Evolutionary conservation across 331 rosid genomes (phyloP).

Genomic region (Cydonia oblonga): DNA sequence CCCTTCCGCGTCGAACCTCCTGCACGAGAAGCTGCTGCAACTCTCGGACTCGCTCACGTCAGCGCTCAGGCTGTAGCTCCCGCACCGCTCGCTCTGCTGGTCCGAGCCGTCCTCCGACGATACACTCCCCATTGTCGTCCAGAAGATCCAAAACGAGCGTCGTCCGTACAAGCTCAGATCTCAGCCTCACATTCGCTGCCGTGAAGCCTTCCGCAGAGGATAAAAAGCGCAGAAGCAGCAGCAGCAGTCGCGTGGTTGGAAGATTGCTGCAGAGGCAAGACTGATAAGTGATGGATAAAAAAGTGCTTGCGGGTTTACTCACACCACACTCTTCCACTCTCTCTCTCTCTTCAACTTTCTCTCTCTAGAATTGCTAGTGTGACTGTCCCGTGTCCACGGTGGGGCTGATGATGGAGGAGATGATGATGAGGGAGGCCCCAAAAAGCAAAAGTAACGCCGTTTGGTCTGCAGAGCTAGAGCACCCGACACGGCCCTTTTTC

Average conservation of each 20-base stretch:
- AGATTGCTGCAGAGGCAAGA: neutral
- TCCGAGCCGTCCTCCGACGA: constrained; percentile 72
- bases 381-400: neutral
- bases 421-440: neutral
- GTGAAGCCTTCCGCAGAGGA: neutral
- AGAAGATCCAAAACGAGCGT: neutral
- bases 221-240: neutral
- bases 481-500: constrained; percentile 44
- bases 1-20: constrained; percentile 62
- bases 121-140: constrained; percentile 49
- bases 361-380: neutral
- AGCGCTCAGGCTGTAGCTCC: constrained; percentile 82
- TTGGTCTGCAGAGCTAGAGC: constrained; percentile 26
- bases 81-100: constrained; percentile 70
- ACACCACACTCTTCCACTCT: constrained; percentile 3
- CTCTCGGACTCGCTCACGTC: constrained; percentile 94
- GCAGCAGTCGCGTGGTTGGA: neutral
- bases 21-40: constrained; percentile 66
- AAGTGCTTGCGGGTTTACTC: constrained; percentile 3
- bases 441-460: constrained; percentile 70
- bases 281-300: neutral
- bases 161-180: neutral
- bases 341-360: constrained; percentile 1
- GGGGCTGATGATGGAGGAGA: constrained; percentile 24
- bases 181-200: constrained; percentile 25